A percentile compares a stretch with the other conserved stretches of the same genome.
These are phyloP conservation scores for Diaporthe australafricana DNA, from an alignment of 2,329 filamentous ascomycete genomes.

Conservation along the genomic window DNA sequence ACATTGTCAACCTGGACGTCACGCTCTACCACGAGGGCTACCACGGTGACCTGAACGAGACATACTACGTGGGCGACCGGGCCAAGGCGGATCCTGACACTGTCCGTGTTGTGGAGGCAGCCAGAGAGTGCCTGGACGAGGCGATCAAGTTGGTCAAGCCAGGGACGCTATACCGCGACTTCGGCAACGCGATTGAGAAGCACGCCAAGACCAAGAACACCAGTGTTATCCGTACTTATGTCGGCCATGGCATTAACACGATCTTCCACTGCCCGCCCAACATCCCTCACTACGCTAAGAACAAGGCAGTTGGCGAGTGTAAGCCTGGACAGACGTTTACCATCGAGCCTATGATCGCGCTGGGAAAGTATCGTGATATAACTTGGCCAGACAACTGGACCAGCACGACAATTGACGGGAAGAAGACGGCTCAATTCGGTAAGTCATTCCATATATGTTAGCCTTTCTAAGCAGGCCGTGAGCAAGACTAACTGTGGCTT, in stretches of 20 bases:
- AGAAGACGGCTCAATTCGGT: conserved; percentile 93
- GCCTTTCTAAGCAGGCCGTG: too few relatives aligned
- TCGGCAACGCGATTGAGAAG: conserved; percentile 95
- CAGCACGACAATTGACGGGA: conserved; percentile 90
- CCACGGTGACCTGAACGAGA: conserved; percentile 97
- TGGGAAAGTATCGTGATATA: conserved; percentile 90
- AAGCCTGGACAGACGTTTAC: conserved; percentile 99
- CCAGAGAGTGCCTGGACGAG: conserved; percentile 89
- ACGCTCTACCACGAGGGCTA: conserved; percentile 94
- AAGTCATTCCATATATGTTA: conserved; percentile 47
- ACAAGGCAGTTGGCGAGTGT: conserved; percentile 94
- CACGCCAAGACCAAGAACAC: conserved; percentile 87
- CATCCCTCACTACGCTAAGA: conserved; percentile 97
- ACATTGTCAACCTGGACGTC: conserved; percentile 97
- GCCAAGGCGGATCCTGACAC: conserved; percentile 86
- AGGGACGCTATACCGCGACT: conserved; percentile 90
- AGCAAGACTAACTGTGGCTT: background rate
- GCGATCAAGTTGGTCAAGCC: conserved; percentile 94
- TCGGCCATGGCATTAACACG: conserved; percentile 93
- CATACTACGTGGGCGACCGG: conserved; percentile 95
- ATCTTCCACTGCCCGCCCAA: conserved; percentile 95
- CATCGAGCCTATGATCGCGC: conserved; percentile 97
- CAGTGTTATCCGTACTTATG: conserved; percentile 95
- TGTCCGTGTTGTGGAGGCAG: conserved; percentile 90
- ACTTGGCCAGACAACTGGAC: conserved; percentile 99